Conservation (phyloP, 2,329 filamentous ascomycete genomes). For the Monosporascus sp. region DNA sequence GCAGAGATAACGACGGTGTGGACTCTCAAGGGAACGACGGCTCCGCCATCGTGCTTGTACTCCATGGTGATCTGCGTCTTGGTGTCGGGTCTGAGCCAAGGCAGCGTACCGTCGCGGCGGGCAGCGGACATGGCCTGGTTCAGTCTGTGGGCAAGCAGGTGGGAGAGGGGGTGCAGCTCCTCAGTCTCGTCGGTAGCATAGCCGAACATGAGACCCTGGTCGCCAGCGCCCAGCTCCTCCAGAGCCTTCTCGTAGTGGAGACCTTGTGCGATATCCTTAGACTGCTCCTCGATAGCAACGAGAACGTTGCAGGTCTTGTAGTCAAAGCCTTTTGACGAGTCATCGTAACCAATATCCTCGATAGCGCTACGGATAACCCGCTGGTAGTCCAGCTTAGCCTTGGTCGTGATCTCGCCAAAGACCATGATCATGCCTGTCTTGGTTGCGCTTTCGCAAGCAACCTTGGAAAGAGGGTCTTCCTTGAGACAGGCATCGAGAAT, state of each 20-base stretch:
- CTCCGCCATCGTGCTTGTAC: constrained; percentile 94
- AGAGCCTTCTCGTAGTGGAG: constrained; percentile 97
- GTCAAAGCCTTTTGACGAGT: constrained; percentile 96
- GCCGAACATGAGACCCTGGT: constrained; percentile 99
- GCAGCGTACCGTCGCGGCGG: constrained; percentile 78
- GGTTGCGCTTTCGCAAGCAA: constrained; percentile 98
- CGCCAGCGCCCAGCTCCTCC: constrained; percentile 96
- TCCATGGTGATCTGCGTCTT: constrained; percentile 99
- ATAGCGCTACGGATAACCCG: constrained; percentile 90
- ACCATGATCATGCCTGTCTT: constrained; percentile 99
- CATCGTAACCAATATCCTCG: constrained; percentile 98
- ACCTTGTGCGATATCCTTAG: constrained; percentile 97
- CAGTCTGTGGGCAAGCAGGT: constrained; percentile 93
- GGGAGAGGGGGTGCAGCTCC: constrained; percentile 90
- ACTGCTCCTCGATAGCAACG: constrained; percentile 98
- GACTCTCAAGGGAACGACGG: constrained; percentile 85
- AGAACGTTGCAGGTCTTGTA: constrained; percentile 99
- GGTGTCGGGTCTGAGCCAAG: constrained; percentile 96
- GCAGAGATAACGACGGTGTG: constrained; percentile 96
- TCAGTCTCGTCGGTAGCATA: constrained; percentile 99
- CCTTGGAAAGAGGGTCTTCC: constrained; percentile 95
- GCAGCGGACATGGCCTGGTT: constrained; percentile 91
- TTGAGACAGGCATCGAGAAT: constrained; percentile 95
- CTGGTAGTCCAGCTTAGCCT: constrained; percentile 94
- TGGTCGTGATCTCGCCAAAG: constrained; percentile 97